A percentile compares a stretch with the other conserved stretches of the same genome.
phyloP scores from a whole-genome alignment of 768 basidiomycete genomes.

The Leccinum incarnatum region DNA sequence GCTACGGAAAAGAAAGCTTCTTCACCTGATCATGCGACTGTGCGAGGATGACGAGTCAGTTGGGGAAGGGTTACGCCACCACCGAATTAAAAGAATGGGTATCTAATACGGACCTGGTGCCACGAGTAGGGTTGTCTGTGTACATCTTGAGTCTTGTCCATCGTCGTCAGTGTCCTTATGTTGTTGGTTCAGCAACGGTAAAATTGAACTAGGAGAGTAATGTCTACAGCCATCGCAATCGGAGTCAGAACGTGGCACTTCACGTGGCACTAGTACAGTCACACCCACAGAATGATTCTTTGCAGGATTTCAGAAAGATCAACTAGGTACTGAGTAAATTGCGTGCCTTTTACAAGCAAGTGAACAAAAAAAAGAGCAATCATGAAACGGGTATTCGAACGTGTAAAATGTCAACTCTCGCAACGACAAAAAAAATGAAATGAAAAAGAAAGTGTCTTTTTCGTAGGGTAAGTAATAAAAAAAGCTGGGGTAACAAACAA shows the following conservation, averaged over 20 bases:
- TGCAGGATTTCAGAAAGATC: conserved; percentile 1
- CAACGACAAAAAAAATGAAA: conserved; percentile 8
- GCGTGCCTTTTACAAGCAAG: conserved; percentile 27
- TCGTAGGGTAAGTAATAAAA: conserved; percentile 15
- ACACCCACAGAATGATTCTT: conserved; percentile 2
- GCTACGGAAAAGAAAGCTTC: conserved; percentile 10
- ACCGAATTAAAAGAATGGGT: not conserved
- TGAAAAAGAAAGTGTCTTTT: conserved; percentile 4
- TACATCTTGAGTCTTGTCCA: conserved; percentile 27
- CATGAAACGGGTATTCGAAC: conserved; percentile 27
- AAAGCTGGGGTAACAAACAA: not conserved
- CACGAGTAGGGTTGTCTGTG: conserved; percentile 63
- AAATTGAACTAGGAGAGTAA: conserved; percentile 9
- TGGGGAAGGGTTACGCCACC: conserved; percentile 16
- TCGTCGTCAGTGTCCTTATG: conserved; percentile 12
- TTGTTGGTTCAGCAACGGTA: conserved; percentile 8
- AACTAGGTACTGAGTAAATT: conserved; percentile 23
- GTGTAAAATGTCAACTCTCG: conserved; percentile 13
- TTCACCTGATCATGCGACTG: conserved; percentile 85
- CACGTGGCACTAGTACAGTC: conserved; percentile 21
- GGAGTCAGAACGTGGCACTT: conserved; percentile 35
- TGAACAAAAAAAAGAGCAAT: conserved; percentile 12
- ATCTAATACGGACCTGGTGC: conserved; percentile 66
- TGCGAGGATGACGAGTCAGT: conserved; percentile 27
- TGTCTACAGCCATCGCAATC: conserved; percentile 24